Evolutionary conservation across 169 alveolate genomes (phyloP).

Genomic region (Plasmodium gaboni): DNA sequence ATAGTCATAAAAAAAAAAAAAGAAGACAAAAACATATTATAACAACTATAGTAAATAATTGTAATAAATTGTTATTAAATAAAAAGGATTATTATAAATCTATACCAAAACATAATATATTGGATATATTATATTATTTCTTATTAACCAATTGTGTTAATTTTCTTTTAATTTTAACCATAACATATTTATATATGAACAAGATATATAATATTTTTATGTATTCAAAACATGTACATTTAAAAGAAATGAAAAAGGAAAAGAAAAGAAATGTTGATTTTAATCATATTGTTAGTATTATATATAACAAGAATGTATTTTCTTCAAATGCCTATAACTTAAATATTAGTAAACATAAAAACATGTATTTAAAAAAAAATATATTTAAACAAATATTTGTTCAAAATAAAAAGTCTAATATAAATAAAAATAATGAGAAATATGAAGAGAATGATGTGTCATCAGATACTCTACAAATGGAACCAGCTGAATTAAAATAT

Average conservation of each 20-base stretch:
- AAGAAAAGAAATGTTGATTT: constrained; percentile 47
- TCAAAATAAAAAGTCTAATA: constrained; percentile 44
- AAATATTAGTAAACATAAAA: constrained; percentile 46
- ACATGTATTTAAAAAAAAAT: constrained; percentile 62
- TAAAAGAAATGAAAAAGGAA: constrained; percentile 52
- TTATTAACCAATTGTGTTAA: constrained; percentile 13
- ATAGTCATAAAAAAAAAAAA: constrained; percentile 18
- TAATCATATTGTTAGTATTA: constrained; percentile 47
- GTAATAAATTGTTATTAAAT: constrained; percentile 39
- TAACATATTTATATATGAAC: constrained; percentile 36
- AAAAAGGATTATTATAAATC: constrained; percentile 36
- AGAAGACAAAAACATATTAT: constrained; percentile 35
- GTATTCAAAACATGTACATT: constrained; percentile 39
- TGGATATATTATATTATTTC: background rate
- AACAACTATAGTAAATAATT: constrained; percentile 27
- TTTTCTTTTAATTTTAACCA: constrained; percentile 44
- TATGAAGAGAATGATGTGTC: constrained; percentile 42
- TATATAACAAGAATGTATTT: constrained; percentile 58
- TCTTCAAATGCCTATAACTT: constrained; percentile 28
- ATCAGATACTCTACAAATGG: constrained; percentile 28
- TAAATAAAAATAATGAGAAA: constrained; percentile 41
- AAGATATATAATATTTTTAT: constrained; percentile 39
- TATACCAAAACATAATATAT: constrained; percentile 18
- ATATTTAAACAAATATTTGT: constrained; percentile 72
- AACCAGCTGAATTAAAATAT: constrained; percentile 28